These are phyloP conservation scores for Clarireedia hainanense DNA, from an alignment of 2,329 filamentous ascomycete genomes.

Conservation along the genomic window DNA sequence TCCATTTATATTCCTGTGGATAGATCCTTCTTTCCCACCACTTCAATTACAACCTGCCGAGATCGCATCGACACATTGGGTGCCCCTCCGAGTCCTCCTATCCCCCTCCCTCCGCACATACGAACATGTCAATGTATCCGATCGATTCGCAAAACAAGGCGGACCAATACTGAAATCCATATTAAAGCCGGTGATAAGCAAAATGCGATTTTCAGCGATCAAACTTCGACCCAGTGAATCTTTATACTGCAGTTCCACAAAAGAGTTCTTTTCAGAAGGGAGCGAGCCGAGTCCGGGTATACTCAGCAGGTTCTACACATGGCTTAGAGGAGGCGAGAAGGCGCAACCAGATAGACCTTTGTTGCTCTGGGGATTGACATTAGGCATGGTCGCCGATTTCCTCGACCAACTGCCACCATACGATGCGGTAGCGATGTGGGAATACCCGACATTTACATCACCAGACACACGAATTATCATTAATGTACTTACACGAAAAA, in stretches of 20 bases:
- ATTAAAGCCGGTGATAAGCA: slow-evolving; percentile 49
- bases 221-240: slow-evolving; percentile 53
- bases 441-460: slow-evolving; percentile 60
- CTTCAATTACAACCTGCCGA: slow-evolving; percentile 60
- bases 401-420: slow-evolving; percentile 59
- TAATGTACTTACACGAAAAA: slow-evolving; percentile 49
- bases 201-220: slow-evolving; percentile 62
- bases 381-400: slow-evolving; percentile 60
- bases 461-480: slow-evolving; percentile 52
- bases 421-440: slow-evolving; percentile 53
- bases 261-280: slow-evolving; percentile 36
- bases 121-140: slow-evolving; percentile 56
- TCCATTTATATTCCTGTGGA: slow-evolving; percentile 59
- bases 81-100: slow-evolving; percentile 54
- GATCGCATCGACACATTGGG: slow-evolving; percentile 63
- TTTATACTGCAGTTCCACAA: slow-evolving; percentile 45
- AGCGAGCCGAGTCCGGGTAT: background rate
- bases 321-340: slow-evolving; percentile 28
- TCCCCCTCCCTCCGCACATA: slow-evolving; percentile 51
- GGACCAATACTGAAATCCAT: slow-evolving; percentile 46
- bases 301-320: slow-evolving; percentile 19
- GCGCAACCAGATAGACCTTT: slow-evolving; percentile 36
- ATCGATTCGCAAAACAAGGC: slow-evolving; percentile 49
- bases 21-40: slow-evolving; percentile 44
- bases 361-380: slow-evolving; percentile 60